Conservation (phyloP, 1,284 basidiomycete species). For the Bjerkandera adusta region DNA sequence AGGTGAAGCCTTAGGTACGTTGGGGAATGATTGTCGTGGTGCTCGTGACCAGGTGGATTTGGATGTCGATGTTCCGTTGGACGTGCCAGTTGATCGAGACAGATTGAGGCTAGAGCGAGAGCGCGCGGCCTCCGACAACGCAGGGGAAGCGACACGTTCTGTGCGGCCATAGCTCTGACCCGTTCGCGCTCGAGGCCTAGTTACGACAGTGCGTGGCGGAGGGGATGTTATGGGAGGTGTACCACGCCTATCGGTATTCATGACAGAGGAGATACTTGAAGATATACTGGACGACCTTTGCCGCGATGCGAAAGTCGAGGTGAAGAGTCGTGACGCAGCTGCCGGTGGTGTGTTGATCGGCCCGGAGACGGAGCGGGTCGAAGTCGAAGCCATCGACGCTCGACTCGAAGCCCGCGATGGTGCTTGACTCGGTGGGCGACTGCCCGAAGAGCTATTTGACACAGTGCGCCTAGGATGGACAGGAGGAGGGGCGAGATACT, state of each 20-base stretch:
- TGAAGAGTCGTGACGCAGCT: no score
- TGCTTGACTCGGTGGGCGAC: no score
- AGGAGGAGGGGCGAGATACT: constrained; percentile 47
- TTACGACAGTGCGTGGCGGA: background rate
- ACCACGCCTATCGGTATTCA: no score
- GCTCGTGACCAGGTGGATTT: constrained; percentile 67
- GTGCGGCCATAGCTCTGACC: constrained; percentile 21
- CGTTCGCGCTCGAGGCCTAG: constrained; percentile 42
- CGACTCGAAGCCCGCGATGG: constrained; percentile 45
- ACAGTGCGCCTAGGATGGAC: constrained; percentile 43
- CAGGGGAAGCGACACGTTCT: constrained; percentile 53
- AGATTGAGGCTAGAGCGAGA: constrained; percentile 25
- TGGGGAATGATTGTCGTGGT: constrained; percentile 55
- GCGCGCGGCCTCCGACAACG: constrained; percentile 45
- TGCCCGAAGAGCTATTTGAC: constrained; percentile 42
- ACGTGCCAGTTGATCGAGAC: constrained; percentile 33
- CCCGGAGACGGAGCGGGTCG: constrained; percentile 54
- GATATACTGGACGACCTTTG: constrained; percentile 11
- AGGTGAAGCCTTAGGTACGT: constrained; percentile 37
- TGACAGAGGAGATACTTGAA: background rate
- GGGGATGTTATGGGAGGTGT: background rate
- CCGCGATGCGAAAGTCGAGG: no score
- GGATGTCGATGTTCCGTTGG: constrained; percentile 20
- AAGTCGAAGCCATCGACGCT: constrained; percentile 45
- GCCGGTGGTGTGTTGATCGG: constrained; percentile 31